Conservation (phyloP, 371 early-diverging fungal genomes). For the Phascolomyces articulosus region DNA sequence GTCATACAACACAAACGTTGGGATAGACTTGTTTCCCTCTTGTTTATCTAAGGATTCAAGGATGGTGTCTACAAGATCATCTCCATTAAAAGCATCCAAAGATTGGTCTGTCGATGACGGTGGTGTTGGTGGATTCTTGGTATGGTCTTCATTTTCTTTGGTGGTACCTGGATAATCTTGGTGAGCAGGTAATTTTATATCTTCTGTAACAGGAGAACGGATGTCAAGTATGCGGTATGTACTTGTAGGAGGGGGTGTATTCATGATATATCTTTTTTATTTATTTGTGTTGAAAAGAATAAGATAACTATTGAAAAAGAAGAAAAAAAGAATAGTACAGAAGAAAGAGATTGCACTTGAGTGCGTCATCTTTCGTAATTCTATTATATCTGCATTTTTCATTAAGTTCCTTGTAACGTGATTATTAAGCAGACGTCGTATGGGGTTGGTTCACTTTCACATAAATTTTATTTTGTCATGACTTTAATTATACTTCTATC, state of each 20-base stretch:
- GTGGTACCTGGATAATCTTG: neutral
- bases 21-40: conserved; percentile 52
- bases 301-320: neutral
- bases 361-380: no score
- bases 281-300: no score
- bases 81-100: conserved; percentile 41
- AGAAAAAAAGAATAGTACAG: neutral
- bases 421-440: no score
- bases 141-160: neutral
- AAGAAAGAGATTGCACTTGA: no score
- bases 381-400: no score
- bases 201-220: conserved; percentile 2
- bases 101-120: conserved; percentile 30
- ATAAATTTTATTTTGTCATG: neutral
- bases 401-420: neutral
- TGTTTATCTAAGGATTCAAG: conserved; percentile 44
- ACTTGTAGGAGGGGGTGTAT: conserved; percentile 9
- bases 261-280: conserved; percentile 15
- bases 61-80: conserved; percentile 51
- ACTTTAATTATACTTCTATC: neutral
- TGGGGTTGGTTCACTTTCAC: no score
- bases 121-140: conserved; percentile 30
- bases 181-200: conserved; percentile 4
- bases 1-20: conserved; percentile 84
- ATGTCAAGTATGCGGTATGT: conserved; percentile 44